phyloP scores from a whole-genome alignment of 139 green algal species.

The Chlamydomonas incerta region DNA sequence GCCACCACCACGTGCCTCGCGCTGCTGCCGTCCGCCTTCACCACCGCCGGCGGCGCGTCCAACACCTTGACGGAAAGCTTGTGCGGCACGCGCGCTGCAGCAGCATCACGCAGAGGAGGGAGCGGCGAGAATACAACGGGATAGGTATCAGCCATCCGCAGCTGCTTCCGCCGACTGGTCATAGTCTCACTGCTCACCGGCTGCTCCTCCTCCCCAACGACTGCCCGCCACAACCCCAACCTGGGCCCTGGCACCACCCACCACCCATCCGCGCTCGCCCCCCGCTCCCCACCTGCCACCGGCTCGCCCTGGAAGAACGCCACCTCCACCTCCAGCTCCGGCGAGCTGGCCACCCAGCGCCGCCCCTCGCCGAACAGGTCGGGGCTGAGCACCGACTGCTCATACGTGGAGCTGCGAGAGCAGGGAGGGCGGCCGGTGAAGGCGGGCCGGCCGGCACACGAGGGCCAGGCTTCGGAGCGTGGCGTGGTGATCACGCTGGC shows the following conservation, averaged over 20 bases:
- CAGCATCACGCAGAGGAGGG: no score
- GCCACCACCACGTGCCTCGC: conserved; percentile 42
- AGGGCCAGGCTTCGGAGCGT: no score
- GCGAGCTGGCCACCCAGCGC: conserved; percentile 19
- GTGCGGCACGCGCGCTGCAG: conserved; percentile 24
- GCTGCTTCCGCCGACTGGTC: no score
- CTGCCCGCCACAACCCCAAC: no score
- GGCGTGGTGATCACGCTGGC: no score
- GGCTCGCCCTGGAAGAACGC: conserved; percentile 35
- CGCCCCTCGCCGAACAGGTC: conserved; percentile 39
- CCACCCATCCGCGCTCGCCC: neutral
- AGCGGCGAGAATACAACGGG: no score
- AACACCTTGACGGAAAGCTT: conserved; percentile 38
- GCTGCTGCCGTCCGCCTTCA: conserved; percentile 26
- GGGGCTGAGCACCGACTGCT: conserved; percentile 14
- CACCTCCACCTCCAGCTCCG: conserved; percentile 20
- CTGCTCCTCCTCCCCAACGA: neutral
- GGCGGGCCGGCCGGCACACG: no score
- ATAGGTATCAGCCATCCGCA: no score
- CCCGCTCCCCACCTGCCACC: neutral
- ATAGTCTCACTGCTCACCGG: no score
- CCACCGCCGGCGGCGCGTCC: conserved; percentile 23
- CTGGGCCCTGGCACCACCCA: neutral
- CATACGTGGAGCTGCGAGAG: neutral
- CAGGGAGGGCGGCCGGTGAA: no score